phyloP scores from a whole-genome alignment of 257 asterid genomes.

The Ligustrum vulgare region DNA sequence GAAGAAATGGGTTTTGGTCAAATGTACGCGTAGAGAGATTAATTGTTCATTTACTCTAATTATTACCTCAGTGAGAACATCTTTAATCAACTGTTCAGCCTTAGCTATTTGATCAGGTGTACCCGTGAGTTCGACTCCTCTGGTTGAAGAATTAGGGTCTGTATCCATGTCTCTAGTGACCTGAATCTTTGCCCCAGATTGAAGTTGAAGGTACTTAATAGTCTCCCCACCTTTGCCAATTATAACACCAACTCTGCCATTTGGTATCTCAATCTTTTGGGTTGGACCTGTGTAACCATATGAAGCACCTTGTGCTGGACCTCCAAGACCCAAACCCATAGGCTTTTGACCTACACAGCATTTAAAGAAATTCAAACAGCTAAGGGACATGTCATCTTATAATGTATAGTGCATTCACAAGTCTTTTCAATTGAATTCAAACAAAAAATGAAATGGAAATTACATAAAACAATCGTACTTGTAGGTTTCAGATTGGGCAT shows the following conservation, averaged over 20 bases:
- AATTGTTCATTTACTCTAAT: not conserved
- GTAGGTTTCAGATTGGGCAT: not conserved
- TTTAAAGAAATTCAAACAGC: conserved; percentile 8
- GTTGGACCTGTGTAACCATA: conserved; percentile 62
- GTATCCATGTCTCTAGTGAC: conserved; percentile 86
- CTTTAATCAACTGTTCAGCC: conserved; percentile 70
- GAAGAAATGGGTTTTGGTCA: not conserved
- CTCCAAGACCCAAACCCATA: conserved; percentile 38
- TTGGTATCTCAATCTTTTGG: conserved; percentile 78
- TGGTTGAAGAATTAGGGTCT: conserved; percentile 64
- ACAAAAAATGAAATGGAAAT: not conserved
- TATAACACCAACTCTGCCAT: conserved; percentile 85
- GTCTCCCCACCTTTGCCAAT: conserved; percentile 96
- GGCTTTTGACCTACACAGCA: conserved; percentile 44
- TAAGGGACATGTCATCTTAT: not conserved
- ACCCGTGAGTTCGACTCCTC: conserved; percentile 77
- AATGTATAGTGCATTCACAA: not conserved
- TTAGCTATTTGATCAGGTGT: conserved; percentile 72
- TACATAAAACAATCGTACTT: not conserved
- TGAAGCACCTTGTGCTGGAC: conserved; percentile 44
- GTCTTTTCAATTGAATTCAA: not conserved
- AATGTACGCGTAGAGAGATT: not conserved
- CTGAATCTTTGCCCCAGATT: conserved; percentile 95
- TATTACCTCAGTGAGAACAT: conserved; percentile 73
- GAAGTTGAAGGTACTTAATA: conserved; percentile 73